Percentiles rank a stretch among this genome's conserved stretches.
Conservation (phyloP, 2,329 filamentous ascomycete species). For the Penicillium janthinellum region DNA sequence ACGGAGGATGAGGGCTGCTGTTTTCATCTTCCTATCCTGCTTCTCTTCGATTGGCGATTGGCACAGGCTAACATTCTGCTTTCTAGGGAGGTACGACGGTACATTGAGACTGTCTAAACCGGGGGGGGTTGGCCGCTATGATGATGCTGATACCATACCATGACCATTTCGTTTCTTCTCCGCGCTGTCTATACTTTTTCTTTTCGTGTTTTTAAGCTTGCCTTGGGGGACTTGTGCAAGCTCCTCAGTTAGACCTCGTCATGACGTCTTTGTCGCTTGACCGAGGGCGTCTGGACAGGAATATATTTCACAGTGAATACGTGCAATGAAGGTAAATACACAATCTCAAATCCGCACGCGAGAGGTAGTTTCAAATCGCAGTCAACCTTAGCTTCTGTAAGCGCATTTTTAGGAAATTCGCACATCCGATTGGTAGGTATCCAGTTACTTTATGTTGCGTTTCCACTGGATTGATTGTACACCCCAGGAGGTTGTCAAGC, state of each 20-base stretch:
- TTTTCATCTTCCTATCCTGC: background rate
- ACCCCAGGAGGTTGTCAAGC: too few relatives aligned
- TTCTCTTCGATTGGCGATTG: background rate
- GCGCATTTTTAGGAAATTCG: too few relatives aligned
- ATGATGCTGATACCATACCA: conserved; percentile 4
- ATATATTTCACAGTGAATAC: background rate
- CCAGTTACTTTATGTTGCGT: too few relatives aligned
- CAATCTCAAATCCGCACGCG: too few relatives aligned
- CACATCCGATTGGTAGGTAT: too few relatives aligned
- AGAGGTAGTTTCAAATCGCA: too few relatives aligned
- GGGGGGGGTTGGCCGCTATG: background rate
- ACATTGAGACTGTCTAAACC: conserved; percentile 72
- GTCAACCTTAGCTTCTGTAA: too few relatives aligned
- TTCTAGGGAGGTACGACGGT: conserved; percentile 71
- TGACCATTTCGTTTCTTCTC: background rate
- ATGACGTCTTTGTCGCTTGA: background rate
- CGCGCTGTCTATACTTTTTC: background rate
- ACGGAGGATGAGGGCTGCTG: background rate
- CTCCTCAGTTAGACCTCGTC: background rate
- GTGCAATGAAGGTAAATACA: background rate
- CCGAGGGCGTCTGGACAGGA: background rate
- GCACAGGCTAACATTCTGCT: background rate
- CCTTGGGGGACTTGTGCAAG: background rate
- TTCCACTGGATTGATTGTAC: too few relatives aligned
- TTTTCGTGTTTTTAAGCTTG: background rate